Evolutionary conservation across 345 rosid genomes (phyloP).

Genomic region (Ceriops zippeliana): DNA sequence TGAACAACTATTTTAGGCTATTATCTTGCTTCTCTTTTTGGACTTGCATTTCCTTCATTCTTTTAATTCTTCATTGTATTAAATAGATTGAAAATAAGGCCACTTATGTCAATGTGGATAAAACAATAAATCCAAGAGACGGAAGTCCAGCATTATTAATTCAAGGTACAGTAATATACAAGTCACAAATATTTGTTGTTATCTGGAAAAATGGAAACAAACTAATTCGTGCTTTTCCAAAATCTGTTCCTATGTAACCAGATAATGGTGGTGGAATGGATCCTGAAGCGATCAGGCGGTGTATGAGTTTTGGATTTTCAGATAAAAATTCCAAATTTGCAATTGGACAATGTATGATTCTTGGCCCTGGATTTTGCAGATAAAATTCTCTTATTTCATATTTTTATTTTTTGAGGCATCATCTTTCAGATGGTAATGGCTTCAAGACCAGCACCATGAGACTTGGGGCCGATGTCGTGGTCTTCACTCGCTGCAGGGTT

Average conservation of each 20-base stretch:
- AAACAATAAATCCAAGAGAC: constrained; percentile 69
- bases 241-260: constrained; percentile 25
- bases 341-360: constrained; percentile 74
- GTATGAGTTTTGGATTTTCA: constrained; percentile 98
- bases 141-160: constrained; percentile 64
- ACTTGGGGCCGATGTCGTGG: constrained; percentile 92
- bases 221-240: background rate
- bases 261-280: constrained; percentile 99
- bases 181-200: background rate
- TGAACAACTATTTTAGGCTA: no score
- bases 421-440: constrained; percentile 88
- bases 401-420: constrained; percentile 27
- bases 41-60: constrained; percentile 17
- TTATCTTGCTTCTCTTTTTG: no score
- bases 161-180: constrained; percentile 51
- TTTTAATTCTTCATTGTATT: constrained; percentile 24
- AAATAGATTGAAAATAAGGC: constrained; percentile 96
- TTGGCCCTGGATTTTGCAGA: constrained; percentile 1
- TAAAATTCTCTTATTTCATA: constrained; percentile 20
- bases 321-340: constrained; percentile 69
- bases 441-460: constrained; percentile 98
- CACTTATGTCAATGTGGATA: constrained; percentile 88
- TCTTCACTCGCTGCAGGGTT: constrained; percentile 66
- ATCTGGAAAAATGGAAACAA: constrained; percentile 10
- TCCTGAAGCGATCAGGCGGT: constrained; percentile 75